phyloP scores from a whole-genome alignment of 225 moss, liverwort and hornwort species.

The Takakia lepidozioides region DNA sequence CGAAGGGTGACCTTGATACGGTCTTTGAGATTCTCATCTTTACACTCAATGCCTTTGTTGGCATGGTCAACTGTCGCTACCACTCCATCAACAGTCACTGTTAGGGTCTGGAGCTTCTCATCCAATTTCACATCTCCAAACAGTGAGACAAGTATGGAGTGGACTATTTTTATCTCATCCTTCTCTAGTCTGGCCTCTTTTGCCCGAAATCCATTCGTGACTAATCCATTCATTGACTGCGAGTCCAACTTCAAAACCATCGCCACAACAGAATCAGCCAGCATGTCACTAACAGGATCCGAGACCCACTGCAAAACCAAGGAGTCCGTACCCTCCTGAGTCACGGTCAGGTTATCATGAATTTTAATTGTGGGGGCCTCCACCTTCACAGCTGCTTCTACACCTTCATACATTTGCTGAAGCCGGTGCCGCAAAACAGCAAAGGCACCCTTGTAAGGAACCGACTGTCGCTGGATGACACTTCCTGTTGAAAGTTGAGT shows the following conservation, averaged over 20 bases:
- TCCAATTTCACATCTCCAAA: conserved; percentile 76
- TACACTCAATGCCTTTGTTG: conserved; percentile 84
- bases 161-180: conserved; percentile 91
- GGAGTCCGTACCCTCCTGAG: conserved; percentile 80
- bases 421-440: conserved; percentile 69
- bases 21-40: conserved; percentile 70
- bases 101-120: conserved; percentile 60
- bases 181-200: conserved; percentile 66
- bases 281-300: conserved; percentile 92
- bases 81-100: conserved; percentile 68
- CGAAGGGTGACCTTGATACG: conserved; percentile 81
- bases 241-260: conserved; percentile 85
- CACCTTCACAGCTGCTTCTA: conserved; percentile 56
- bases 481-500: conserved; percentile 89
- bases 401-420: conserved; percentile 92
- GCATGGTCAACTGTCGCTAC: conserved; percentile 78
- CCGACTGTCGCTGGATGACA: conserved; percentile 83
- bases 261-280: conserved; percentile 81
- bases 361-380: conserved; percentile 67
- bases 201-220: conserved; percentile 40
- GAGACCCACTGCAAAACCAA: conserved; percentile 79
- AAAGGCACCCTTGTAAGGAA: conserved; percentile 88
- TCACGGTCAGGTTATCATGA: conserved; percentile 68
- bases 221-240: conserved; percentile 61
- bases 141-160: conserved; percentile 69